A percentile compares a stretch with the other conserved stretches of the same genome.
These are phyloP conservation scores for Cornus kousa DNA, from an alignment of 148 eudicot species.

Conservation along the genomic window DNA sequence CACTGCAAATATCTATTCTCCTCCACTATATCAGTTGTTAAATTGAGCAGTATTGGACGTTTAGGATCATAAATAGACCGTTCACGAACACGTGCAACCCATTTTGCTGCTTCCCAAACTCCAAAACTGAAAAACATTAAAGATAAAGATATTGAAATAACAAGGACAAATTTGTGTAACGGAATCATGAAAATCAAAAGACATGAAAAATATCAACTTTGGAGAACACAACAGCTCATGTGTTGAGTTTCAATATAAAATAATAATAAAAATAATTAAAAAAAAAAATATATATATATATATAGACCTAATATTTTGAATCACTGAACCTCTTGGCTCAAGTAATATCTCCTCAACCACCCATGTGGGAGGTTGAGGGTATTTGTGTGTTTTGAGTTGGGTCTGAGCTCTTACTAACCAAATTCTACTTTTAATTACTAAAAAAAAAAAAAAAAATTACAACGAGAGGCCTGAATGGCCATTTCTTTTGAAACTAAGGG, in stretches of 20 bases:
- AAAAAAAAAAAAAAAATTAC: no score
- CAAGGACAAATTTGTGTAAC: neutral
- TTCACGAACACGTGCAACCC: conserved; percentile 83
- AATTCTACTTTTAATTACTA: no score
- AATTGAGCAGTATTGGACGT: conserved; percentile 76
- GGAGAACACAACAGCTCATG: neutral
- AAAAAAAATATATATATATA: no score
- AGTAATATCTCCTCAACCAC: no score
- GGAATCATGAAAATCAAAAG: neutral
- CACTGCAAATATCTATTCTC: conserved; percentile 82
- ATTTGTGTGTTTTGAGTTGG: no score
- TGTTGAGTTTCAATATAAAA: neutral
- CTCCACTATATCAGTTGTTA: conserved; percentile 75
- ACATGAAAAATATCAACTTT: neutral
- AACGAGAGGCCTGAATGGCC: neutral
- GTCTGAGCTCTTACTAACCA: no score
- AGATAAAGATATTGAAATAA: neutral
- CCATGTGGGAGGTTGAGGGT: no score
- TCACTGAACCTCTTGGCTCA: no score
- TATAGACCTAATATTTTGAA: no score
- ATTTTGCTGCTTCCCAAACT: conserved; percentile 98
- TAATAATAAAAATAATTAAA: neutral
- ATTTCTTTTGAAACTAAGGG: neutral
- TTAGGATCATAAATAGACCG: conserved; percentile 61
- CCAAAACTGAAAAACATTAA: conserved; percentile 58